phyloP scores from a whole-genome alignment of 176 grass and related monocot genomes.

The Oryza glaberrima region DNA sequence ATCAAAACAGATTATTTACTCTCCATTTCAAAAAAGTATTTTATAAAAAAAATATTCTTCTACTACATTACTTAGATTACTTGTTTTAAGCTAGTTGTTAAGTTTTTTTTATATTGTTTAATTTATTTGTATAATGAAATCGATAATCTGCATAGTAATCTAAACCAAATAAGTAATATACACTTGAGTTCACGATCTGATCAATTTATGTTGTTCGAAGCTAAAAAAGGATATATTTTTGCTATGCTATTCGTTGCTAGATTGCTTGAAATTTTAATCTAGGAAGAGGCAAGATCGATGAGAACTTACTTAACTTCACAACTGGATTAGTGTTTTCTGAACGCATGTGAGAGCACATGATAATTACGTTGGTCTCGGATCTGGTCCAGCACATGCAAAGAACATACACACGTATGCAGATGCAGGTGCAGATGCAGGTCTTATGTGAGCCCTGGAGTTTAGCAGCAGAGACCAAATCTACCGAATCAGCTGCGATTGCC shows the following conservation, averaged over 20 bases:
- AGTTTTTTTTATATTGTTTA: too few species aligned
- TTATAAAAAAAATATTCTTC: too few species aligned
- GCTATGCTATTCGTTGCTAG: neutral
- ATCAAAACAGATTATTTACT: too few species aligned
- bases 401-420: constrained; percentile 14
- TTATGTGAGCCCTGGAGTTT: constrained; percentile 34
- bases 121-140: too few species aligned
- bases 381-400: constrained; percentile 32
- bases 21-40: too few species aligned
- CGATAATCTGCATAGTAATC: too few species aligned
- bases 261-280: constrained; percentile 48
- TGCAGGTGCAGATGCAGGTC: constrained; percentile 34
- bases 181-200: neutral
- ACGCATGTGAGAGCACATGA: constrained; percentile 80
- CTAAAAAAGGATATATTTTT: neutral
- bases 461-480: constrained; percentile 57
- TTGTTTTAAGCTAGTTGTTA: too few species aligned
- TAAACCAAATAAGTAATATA: too few species aligned
- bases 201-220: neutral
- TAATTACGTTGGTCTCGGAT: constrained; percentile 53
- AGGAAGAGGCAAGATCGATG: neutral
- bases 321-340: constrained; percentile 22
- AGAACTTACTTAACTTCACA: neutral
- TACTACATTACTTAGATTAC: too few species aligned
- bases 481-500: constrained; percentile 38